These are phyloP conservation scores for Penicillium crystallinum DNA, from an alignment of 495 filamentous ascomycete genomes.

Conservation along the genomic window DNA sequence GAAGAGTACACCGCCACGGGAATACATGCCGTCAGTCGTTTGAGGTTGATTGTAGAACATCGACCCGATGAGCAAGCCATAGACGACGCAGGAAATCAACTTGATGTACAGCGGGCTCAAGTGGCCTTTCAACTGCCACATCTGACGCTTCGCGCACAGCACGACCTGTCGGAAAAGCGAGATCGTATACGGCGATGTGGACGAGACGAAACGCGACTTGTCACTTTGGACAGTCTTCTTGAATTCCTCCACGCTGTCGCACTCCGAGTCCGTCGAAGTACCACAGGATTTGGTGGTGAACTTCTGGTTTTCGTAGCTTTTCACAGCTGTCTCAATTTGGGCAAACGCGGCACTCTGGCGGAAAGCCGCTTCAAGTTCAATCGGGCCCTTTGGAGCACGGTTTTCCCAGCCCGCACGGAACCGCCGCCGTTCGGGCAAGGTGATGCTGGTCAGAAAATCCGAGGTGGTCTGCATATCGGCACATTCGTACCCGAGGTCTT, in stretches of 20 bases:
- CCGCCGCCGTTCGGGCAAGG: conserved; percentile 60
- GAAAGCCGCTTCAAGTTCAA: conserved; percentile 60
- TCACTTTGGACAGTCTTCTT: conserved; percentile 38
- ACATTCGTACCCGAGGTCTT: conserved; percentile 71
- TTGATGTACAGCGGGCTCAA: conserved; percentile 32
- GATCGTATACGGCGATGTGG: conserved; percentile 53
- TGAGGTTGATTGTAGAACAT: conserved; percentile 37
- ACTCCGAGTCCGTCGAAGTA: conserved; percentile 35
- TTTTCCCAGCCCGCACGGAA: conserved; percentile 60
- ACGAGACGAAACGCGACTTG: conserved; percentile 36
- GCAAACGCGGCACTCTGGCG: conserved; percentile 44
- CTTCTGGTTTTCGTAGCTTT: conserved; percentile 41
- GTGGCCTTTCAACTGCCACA: conserved; percentile 42
- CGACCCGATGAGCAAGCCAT: conserved; percentile 31
- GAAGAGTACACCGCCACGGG: conserved; percentile 52
- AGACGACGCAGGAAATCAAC: conserved; percentile 28
- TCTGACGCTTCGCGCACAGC: conserved; percentile 57
- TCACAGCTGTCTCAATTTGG: conserved; percentile 43
- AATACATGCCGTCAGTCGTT: conserved; percentile 45
- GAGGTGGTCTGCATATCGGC: conserved; percentile 74
- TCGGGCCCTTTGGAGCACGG: conserved; percentile 60
- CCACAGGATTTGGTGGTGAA: conserved; percentile 24
- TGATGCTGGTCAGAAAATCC: conserved; percentile 80
- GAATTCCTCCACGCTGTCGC: conserved; percentile 39
- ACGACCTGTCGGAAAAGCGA: conserved; percentile 57